Conservation (phyloP, 768 basidiomycete genomes). For the Mycena albidolilacea region DNA sequence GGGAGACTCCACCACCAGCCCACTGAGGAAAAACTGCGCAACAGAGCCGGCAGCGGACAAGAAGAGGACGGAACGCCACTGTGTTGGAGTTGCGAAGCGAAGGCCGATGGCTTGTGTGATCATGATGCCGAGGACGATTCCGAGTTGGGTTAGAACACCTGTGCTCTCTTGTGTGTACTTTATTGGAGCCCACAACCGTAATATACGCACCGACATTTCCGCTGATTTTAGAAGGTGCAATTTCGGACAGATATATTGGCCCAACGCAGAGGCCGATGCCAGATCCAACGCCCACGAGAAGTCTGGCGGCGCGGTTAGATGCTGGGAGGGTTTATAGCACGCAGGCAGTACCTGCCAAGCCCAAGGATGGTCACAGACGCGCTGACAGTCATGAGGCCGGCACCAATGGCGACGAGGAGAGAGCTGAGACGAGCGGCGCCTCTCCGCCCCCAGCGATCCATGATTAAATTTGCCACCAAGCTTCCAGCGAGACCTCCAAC, state of each 20-base stretch:
- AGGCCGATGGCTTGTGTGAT: constrained; percentile 87
- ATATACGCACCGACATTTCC: constrained; percentile 75
- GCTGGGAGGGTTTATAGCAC: neutral
- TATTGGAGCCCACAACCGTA: neutral
- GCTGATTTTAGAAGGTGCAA: constrained; percentile 83
- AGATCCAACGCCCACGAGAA: constrained; percentile 78
- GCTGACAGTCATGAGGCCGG: constrained; percentile 77
- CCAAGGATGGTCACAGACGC: constrained; percentile 68
- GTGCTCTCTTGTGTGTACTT: constrained; percentile 3
- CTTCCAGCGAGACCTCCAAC: constrained; percentile 90
- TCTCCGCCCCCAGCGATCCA: constrained; percentile 81
- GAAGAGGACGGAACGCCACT: constrained; percentile 82
- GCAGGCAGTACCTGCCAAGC: constrained; percentile 71
- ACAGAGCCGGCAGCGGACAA: constrained; percentile 71
- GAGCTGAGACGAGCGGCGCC: constrained; percentile 76
- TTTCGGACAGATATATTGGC: constrained; percentile 89
- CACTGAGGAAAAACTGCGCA: constrained; percentile 69
- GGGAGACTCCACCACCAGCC: constrained; percentile 78
- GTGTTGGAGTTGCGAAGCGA: constrained; percentile 73
- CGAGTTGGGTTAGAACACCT: constrained; percentile 88
- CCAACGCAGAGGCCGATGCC: constrained; percentile 84
- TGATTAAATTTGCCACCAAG: constrained; percentile 73
- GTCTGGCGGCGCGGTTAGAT: constrained; percentile 53
- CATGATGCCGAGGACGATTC: constrained; percentile 90
- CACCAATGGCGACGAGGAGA: constrained; percentile 68